Evolutionary conservation across 225 moss, liverwort and hornwort species (phyloP).

Genomic region (Bryoerythrophyllum caledonicum): DNA sequence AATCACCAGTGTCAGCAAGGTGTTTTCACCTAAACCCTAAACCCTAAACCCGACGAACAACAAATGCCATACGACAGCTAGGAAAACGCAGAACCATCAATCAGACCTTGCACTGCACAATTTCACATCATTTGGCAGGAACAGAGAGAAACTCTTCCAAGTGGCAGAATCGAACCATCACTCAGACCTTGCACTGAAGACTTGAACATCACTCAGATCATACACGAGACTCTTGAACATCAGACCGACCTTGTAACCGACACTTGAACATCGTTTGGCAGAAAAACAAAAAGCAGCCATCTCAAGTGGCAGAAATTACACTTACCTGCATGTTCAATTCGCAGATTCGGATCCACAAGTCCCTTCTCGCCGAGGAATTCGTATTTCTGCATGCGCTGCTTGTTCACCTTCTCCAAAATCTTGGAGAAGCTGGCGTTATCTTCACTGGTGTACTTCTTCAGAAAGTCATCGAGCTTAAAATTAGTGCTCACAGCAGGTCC

Average conservation of each 20-base stretch:
- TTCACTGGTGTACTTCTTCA: constrained; percentile 90
- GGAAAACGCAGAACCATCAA: constrained; percentile 4
- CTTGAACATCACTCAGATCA: neutral
- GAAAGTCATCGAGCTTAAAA: constrained; percentile 78
- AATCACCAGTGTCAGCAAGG: constrained; percentile 15
- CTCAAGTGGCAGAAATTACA: constrained; percentile 11
- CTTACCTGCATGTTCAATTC: constrained; percentile 57
- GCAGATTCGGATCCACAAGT: constrained; percentile 58
- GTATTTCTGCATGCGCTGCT: constrained; percentile 75
- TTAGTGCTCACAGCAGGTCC: constrained; percentile 60
- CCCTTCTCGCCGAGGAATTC: constrained; percentile 75
- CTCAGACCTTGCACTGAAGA: neutral
- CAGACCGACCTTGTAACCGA: too few relatives aligned
- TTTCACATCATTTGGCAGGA: neutral
- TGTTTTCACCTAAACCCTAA: neutral
- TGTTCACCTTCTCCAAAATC: constrained; percentile 90
- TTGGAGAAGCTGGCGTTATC: constrained; percentile 93
- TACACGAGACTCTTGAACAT: too few relatives aligned
- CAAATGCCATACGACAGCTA: neutral
- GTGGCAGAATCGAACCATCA: constrained; percentile 1
- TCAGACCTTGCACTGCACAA: neutral
- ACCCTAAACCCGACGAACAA: neutral
- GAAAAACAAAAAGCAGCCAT: neutral
- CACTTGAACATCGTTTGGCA: neutral
- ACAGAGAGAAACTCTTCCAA: neutral